These are phyloP conservation scores for Leptographium flavum DNA, from an alignment of 2,329 filamentous ascomycete species.

Conservation along the genomic window DNA sequence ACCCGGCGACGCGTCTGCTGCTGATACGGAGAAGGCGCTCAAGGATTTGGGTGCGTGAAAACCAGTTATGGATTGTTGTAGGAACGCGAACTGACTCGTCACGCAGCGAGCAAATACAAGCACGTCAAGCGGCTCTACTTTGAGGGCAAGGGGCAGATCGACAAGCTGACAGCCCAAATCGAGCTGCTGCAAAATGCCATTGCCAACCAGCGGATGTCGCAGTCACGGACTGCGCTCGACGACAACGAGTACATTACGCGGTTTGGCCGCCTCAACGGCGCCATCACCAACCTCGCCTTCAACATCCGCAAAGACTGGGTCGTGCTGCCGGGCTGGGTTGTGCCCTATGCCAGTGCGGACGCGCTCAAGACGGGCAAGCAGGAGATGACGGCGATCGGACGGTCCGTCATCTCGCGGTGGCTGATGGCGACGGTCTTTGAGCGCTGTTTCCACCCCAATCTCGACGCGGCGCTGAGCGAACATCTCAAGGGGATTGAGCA, in stretches of 20 bases:
- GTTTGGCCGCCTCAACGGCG: constrained; percentile 82
- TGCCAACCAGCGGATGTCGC: constrained; percentile 86
- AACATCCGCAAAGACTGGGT: constrained; percentile 94
- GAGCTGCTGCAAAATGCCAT: constrained; percentile 95
- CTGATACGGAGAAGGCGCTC: constrained; percentile 38
- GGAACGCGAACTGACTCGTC: too few relatives aligned
- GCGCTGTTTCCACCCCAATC: constrained; percentile 78
- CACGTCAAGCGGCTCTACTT: constrained; percentile 98
- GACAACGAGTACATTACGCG: constrained; percentile 86
- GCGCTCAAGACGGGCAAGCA: constrained; percentile 79
- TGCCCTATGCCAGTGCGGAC: constrained; percentile 67
- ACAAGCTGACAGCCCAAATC: constrained; percentile 73
- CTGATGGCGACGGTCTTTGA: constrained; percentile 84
- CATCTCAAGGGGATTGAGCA: constrained; percentile 77
- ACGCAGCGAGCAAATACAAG: constrained; percentile 64
- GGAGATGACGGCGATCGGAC: constrained; percentile 93
- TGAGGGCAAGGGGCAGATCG: constrained; percentile 85
- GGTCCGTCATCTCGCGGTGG: constrained; percentile 81
- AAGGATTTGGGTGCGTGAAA: constrained; percentile 44
- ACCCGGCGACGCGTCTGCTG: constrained; percentile 19
- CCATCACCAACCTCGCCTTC: constrained; percentile 89
- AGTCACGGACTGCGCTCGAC: constrained; percentile 86
- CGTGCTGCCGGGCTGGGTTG: constrained; percentile 65
- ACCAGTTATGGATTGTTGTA: too few relatives aligned
- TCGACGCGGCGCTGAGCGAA: constrained; percentile 61